Conservation (phyloP, 129 eudicot genomes). For the Flaveria trinervia region DNA sequence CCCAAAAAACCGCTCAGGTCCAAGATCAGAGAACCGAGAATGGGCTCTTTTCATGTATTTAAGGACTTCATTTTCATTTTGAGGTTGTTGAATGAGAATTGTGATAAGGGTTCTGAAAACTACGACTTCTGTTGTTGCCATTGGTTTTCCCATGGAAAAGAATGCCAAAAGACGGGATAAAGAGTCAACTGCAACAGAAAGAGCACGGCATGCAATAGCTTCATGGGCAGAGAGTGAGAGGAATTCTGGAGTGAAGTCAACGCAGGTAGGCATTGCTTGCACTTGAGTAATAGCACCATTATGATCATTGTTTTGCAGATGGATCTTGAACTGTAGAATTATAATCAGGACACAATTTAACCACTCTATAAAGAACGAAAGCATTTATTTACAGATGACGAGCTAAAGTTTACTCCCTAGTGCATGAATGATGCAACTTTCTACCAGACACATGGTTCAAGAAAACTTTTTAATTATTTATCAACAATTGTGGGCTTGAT, state of each 20-base stretch:
- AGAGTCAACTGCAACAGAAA: conserved; percentile 76
- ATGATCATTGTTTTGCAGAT: conserved; percentile 74
- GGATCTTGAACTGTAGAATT: conserved; percentile 78
- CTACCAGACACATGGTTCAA: too few species aligned
- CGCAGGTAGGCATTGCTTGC: conserved; percentile 76
- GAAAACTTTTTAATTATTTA: not conserved
- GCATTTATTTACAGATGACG: not conserved
- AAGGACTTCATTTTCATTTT: conserved; percentile 63
- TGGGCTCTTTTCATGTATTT: conserved; percentile 75
- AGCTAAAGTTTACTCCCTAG: not conserved
- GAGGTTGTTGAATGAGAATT: conserved; percentile 59
- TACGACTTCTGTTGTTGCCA: conserved; percentile 79
- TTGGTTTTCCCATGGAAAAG: conserved; percentile 67
- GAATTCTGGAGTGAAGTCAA: conserved; percentile 87
- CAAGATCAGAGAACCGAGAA: conserved; percentile 60
- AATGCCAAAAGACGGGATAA: conserved; percentile 70
- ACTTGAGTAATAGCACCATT: conserved; percentile 74
- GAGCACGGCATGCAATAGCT: conserved; percentile 80
- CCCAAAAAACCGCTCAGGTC: conserved; percentile 79
- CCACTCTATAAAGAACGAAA: conserved; percentile 4
- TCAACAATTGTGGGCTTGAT: not conserved
- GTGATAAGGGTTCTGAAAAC: conserved; percentile 76
- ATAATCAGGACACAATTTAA: not conserved
- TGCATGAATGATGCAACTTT: too few species aligned
- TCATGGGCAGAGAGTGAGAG: conserved; percentile 92